These are phyloP conservation scores for Pseudogymnoascus sp. DNA, from an alignment of 2,329 filamentous ascomycete genomes.

Conservation along the genomic window DNA sequence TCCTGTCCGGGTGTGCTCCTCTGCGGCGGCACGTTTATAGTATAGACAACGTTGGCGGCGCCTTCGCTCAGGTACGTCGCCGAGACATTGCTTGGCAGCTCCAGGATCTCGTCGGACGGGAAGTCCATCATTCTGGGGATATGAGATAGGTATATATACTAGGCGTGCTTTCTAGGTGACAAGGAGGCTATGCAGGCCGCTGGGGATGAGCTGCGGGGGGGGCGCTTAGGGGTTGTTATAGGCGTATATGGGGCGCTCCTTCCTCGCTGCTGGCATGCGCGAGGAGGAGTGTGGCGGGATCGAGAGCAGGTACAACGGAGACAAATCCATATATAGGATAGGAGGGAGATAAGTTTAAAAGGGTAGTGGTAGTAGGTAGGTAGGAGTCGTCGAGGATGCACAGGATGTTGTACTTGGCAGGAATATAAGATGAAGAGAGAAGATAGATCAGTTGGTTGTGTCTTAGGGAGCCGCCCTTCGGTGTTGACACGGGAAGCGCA, in stretches of 20 bases:
- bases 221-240: not conserved
- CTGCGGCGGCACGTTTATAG: conserved; percentile 38
- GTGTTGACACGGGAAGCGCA: too few relatives aligned
- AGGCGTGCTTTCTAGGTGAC: too few relatives aligned
- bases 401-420: too few relatives aligned
- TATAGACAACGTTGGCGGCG: conserved; percentile 69
- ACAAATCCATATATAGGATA: not conserved
- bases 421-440: too few relatives aligned
- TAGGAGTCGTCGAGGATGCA: not conserved
- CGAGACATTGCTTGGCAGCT: not conserved
- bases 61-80: conserved; percentile 52
- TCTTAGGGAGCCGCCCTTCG: too few relatives aligned
- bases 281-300: not conserved
- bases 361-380: not conserved
- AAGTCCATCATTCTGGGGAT: not conserved
- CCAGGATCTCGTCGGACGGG: not conserved
- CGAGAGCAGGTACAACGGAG: not conserved
- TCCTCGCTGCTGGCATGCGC: not conserved
- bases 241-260: not conserved
- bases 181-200: not conserved
- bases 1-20: conserved; percentile 17
- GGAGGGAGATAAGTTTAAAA: too few relatives aligned
- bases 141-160: too few relatives aligned
- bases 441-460: too few relatives aligned
- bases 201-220: too few relatives aligned